A percentile compares a stretch with the other conserved stretches of the same genome.
Evolutionary conservation across 1,139 yeast species (phyloP).

Genomic region (Zygosaccharomyces pseudobailii): DNA sequence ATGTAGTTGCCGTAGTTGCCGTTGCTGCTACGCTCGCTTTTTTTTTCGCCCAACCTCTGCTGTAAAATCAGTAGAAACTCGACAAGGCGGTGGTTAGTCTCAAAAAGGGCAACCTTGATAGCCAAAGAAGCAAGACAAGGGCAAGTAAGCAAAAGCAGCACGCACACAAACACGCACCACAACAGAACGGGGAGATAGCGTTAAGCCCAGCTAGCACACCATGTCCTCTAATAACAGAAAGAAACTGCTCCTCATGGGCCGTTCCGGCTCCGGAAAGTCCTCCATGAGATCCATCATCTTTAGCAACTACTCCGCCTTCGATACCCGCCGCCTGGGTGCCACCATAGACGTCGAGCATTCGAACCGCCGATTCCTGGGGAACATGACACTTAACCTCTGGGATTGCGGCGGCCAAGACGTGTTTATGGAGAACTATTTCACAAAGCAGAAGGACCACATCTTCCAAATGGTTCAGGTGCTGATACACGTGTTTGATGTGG

Average conservation of each 20-base stretch:
- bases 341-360: slow-evolving; percentile 98
- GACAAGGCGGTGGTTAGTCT: background rate
- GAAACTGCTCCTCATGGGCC: slow-evolving; percentile 53
- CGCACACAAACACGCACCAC: background rate
- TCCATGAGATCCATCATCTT: slow-evolving; percentile 96
- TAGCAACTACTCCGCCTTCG: slow-evolving; percentile 93
- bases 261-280: slow-evolving; percentile 95
- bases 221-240: slow-evolving; percentile 29
- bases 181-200: background rate
- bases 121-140: background rate
- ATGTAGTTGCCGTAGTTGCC: background rate
- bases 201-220: background rate
- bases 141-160: background rate
- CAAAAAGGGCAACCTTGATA: background rate
- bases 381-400: slow-evolving; percentile 94
- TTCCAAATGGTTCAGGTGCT: slow-evolving; percentile 96
- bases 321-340: slow-evolving; percentile 91
- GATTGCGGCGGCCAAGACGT: slow-evolving; percentile 99
- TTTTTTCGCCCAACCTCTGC: too few relatives aligned
- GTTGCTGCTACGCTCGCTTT: too few relatives aligned
- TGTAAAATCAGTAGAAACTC: background rate
- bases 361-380: slow-evolving; percentile 84
- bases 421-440: slow-evolving; percentile 89
- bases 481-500: slow-evolving; percentile 95
- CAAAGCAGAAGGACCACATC: slow-evolving; percentile 83